Conservation (phyloP, 1,284 basidiomycete genomes). For the Retiboletus flavoniger region DNA sequence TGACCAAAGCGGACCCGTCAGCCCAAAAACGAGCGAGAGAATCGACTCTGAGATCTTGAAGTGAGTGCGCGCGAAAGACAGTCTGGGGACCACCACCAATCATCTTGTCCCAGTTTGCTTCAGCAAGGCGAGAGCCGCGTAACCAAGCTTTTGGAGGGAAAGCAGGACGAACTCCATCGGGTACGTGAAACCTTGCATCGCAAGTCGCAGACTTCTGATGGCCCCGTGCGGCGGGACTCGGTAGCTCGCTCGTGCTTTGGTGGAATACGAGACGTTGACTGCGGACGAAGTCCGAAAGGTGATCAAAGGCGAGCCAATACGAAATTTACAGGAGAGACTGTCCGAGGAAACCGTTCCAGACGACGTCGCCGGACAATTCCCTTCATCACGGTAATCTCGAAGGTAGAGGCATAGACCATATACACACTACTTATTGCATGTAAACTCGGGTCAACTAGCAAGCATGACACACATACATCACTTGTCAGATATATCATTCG, state of each 20-base stretch:
- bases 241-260: slow-evolving; percentile 82
- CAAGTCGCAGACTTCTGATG: slow-evolving; percentile 7
- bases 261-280: slow-evolving; percentile 93
- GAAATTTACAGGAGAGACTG: slow-evolving; percentile 61
- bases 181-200: slow-evolving; percentile 43
- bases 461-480: not conserved
- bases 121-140: slow-evolving; percentile 74
- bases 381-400: not conserved
- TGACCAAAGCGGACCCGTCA: slow-evolving; percentile 67
- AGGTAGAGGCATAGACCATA: not conserved
- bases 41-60: slow-evolving; percentile 82
- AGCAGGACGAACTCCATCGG: slow-evolving; percentile 77
- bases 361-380: not conserved
- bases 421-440: not conserved
- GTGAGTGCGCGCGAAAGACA: slow-evolving; percentile 45
- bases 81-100: not conserved
- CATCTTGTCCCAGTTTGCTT: slow-evolving; percentile 55
- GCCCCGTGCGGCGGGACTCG: not conserved
- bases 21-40: slow-evolving; percentile 71
- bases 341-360: slow-evolving; percentile 47
- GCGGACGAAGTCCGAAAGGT: slow-evolving; percentile 82
- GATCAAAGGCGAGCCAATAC: slow-evolving; percentile 78
- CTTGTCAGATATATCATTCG: not conserved
- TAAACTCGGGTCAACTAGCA: not conserved
- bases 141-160: slow-evolving; percentile 63